Evolutionary conservation across 768 basidiomycete genomes (phyloP).

Genomic region (Boletus reticulatus): DNA sequence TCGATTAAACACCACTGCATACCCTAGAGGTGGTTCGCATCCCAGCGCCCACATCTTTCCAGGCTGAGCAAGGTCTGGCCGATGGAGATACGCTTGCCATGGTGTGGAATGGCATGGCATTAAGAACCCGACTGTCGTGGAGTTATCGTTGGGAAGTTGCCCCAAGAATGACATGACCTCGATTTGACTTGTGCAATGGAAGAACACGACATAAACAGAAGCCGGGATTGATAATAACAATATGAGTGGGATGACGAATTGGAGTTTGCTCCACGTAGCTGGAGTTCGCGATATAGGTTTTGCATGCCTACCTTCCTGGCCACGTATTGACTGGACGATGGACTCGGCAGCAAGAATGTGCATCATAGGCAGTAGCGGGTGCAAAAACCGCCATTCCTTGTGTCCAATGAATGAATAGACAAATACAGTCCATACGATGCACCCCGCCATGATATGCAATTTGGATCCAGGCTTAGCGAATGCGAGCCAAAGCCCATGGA

Average conservation of each 20-base stretch:
- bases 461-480: constrained; percentile 22
- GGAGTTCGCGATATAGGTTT: background rate
- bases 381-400: constrained; percentile 98
- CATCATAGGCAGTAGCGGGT: constrained; percentile 83
- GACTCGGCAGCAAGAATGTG: constrained; percentile 78
- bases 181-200: constrained; percentile 81
- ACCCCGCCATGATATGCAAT: constrained; percentile 45
- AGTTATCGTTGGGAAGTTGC: constrained; percentile 45
- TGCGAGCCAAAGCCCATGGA: constrained; percentile 54
- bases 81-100: constrained; percentile 85
- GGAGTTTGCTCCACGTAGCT: constrained; percentile 15
- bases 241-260: constrained; percentile 36
- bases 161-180: constrained; percentile 69
- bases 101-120: constrained; percentile 99
- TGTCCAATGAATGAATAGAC: constrained; percentile 83
- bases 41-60: constrained; percentile 79
- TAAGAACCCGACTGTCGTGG: constrained; percentile 70
- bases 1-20: constrained; percentile 28
- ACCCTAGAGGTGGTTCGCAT: constrained; percentile 92
- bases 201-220: constrained; percentile 65
- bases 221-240: constrained; percentile 57
- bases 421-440: constrained; percentile 57
- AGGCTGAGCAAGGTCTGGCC: constrained; percentile 50
- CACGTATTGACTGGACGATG: constrained; percentile 47
- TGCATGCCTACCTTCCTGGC: background rate